Evolutionary conservation across 116 monocot species (phyloP), one percentile per base, ranked within the genome.

Genomic region (Trichopus zeylanicus): DNA sequence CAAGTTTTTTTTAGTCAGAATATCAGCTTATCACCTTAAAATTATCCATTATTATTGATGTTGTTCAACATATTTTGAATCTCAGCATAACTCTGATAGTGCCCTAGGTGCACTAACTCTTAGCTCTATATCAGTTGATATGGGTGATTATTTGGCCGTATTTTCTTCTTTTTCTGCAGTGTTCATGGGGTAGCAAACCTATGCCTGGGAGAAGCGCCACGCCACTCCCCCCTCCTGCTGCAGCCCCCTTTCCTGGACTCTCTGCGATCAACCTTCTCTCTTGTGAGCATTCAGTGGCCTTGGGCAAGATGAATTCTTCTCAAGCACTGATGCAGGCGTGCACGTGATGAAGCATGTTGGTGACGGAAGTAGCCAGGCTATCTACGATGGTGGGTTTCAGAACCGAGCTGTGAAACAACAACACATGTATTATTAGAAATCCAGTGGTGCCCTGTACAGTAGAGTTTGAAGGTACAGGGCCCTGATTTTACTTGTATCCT

Each of bases 101-200:
- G n/a, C n/a, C n/a, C n/a, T n/a, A n/a, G n/a, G n/a, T n/a, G n/a
- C n/a, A n/a, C n/a, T n/a, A n/a, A n/a, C n/a, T n/a, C n/a, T n/a
- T n/a, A n/a, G n/a, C n/a, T n/a, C n/a, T 42, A 42, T 15, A n/a
- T 42, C n/a, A n/a, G n/a, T n/a, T n/a, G n/a, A n/a, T n/a, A n/a
- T n/a, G n/a, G n/a, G n/a, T n/a, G n/a, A n/a, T n/a, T n/a, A n/a
- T n/a, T n/a, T n/a, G n/a, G n/a, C n/a, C n/a, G n/a, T n/a, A n/a
- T n/a, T n/a, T n/a, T n/a, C n/a, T n/a, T n/a, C n/a, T n/a, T n/a
- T n/a, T n/a, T n/a, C n/a, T n/a, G n/a, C n/a, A n/a, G n/a, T n/a
- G n/a, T 63, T 97, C 91, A 1, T 97, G 97, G 97, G 97, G 97
- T 52, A 97, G 74, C 67, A 97, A 97, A 55, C 97, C 97, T 9